phyloP scores from a whole-genome alignment of 345 rosid species.

The Eucalyptus shirleyi region DNA sequence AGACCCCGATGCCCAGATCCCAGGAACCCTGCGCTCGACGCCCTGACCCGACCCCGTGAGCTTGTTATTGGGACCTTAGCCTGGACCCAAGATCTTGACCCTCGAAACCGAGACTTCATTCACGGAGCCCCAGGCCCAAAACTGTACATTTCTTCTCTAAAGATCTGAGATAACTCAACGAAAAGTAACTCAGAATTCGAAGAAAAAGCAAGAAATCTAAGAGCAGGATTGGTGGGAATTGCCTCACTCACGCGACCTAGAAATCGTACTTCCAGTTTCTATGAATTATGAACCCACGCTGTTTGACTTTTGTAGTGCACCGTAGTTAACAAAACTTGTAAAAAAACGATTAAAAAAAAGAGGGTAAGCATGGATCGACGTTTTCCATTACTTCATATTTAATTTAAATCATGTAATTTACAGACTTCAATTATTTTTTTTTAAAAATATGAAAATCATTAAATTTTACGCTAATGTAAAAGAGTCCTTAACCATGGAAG shows the following conservation, averaged over 20 bases:
- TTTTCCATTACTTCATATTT: background rate
- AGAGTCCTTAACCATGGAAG: no score
- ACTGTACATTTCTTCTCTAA: background rate
- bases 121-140: background rate
- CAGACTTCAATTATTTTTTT: no score
- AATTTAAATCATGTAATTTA: no score
- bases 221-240: background rate
- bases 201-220: background rate
- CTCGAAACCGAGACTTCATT: background rate
- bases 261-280: background rate
- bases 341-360: background rate
- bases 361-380: background rate
- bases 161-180: background rate
- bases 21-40: background rate
- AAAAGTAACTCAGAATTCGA: background rate
- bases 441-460: no score
- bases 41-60: background rate
- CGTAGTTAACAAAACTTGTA: background rate
- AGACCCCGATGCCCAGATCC: background rate
- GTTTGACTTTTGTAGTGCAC: background rate
- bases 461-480: no score
- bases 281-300: background rate
- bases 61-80: background rate
- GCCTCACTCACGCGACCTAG: background rate
- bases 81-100: background rate